Percentiles rank a stretch among this genome's conserved stretches.
Evolutionary conservation across 345 rosid species (phyloP).

Genomic region (Salix exigua): DNA sequence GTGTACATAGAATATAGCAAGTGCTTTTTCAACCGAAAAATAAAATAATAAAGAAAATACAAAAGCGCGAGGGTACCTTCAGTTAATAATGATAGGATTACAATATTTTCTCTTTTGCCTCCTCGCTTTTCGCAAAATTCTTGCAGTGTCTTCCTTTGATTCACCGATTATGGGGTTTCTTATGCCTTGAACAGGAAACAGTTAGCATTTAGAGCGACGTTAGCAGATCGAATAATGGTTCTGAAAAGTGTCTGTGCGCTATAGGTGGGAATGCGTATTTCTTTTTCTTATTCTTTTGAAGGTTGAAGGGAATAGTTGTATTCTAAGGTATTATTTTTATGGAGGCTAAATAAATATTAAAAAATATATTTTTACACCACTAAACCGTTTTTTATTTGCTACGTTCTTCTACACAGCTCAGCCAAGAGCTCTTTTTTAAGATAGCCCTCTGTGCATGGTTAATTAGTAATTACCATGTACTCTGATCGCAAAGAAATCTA

Average conservation of each 20-base stretch:
- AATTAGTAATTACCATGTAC: too few species aligned
- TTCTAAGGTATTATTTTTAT: too few species aligned
- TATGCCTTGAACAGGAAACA: slow-evolving; percentile 14
- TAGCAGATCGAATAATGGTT: background rate
- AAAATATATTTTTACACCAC: too few species aligned
- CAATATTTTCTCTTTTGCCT: slow-evolving; percentile 61
- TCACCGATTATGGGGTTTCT: slow-evolving; percentile 37
- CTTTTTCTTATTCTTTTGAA: too few species aligned
- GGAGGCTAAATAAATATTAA: too few species aligned
- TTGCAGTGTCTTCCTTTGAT: slow-evolving; percentile 54
- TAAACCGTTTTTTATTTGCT: too few species aligned
- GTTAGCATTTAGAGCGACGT: background rate
- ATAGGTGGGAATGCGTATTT: too few species aligned
- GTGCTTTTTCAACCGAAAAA: too few species aligned
- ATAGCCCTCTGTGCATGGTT: background rate
- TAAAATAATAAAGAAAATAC: background rate
- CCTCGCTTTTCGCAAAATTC: slow-evolving; percentile 71
- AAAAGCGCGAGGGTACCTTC: slow-evolving; percentile 33
- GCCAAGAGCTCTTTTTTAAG: background rate
- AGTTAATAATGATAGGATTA: slow-evolving; percentile 64
- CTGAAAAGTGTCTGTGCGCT: background rate
- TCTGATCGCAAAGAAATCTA: too few species aligned
- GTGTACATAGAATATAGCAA: background rate
- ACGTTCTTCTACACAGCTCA: background rate
- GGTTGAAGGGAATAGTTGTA: too few species aligned